Conservation (phyloP, 352 stramenopile species). For the Hyaloperonospora arabidopsidis region DNA sequence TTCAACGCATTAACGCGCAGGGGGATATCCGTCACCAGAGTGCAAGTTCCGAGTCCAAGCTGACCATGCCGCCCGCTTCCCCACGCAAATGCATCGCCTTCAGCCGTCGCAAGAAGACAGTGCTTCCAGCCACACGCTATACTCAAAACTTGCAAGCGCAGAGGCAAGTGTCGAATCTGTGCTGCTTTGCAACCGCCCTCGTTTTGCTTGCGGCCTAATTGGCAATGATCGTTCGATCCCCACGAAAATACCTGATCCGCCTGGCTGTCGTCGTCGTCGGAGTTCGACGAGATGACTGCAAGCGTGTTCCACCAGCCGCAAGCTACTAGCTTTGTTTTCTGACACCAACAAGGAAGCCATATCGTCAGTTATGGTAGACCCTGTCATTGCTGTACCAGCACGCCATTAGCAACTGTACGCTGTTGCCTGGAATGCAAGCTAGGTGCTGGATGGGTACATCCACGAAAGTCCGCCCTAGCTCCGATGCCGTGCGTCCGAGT, state of each 20-base stretch:
- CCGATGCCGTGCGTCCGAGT: slow-evolving; percentile 17
- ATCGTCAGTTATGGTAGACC: background rate
- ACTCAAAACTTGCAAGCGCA: slow-evolving; percentile 33
- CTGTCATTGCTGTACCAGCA: background rate
- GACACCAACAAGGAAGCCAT: background rate
- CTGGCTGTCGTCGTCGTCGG: background rate
- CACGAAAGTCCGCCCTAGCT: slow-evolving; percentile 10
- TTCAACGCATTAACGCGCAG: slow-evolving; percentile 23
- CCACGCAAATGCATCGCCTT: slow-evolving; percentile 56
- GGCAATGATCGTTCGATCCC: slow-evolving; percentile 43
- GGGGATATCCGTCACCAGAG: slow-evolving; percentile 23
- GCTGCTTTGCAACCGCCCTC: background rate
- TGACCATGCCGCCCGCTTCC: slow-evolving; percentile 65
- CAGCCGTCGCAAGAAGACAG: slow-evolving; percentile 44
- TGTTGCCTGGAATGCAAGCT: slow-evolving; percentile 10
- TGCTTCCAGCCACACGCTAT: slow-evolving; percentile 82
- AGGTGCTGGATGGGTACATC: slow-evolving; percentile 5
- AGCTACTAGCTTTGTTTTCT: slow-evolving; percentile 35
- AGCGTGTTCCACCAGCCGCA: slow-evolving; percentile 74
- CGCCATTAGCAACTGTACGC: slow-evolving; percentile 2
- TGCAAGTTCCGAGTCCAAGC: slow-evolving; percentile 41
- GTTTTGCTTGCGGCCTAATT: slow-evolving; percentile 32
- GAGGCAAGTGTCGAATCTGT: slow-evolving; percentile 19
- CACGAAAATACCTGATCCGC: slow-evolving; percentile 38
- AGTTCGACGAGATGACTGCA: slow-evolving; percentile 22